Evolutionary conservation across 768 basidiomycete genomes (phyloP).

Genomic region (Floccularia luteovirens): DNA sequence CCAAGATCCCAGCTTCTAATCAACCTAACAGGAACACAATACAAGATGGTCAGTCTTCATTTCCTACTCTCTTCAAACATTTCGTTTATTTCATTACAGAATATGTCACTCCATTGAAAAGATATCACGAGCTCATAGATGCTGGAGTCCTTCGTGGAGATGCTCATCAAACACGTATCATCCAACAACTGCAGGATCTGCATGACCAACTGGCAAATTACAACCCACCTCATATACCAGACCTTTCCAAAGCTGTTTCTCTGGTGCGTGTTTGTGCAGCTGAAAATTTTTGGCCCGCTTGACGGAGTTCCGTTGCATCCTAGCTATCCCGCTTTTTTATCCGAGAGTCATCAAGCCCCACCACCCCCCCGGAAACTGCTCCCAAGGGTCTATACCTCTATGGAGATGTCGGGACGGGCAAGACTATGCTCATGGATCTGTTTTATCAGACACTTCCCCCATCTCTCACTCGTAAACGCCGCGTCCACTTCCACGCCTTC

Average conservation of each 20-base stretch:
- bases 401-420: constrained; percentile 95
- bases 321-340: constrained; percentile 43
- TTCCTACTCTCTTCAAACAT: constrained; percentile 2
- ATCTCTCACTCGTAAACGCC: constrained; percentile 60
- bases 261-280: constrained; percentile 29
- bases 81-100: constrained; percentile 16
- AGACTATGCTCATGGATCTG: constrained; percentile 99
- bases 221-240: constrained; percentile 57
- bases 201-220: constrained; percentile 68
- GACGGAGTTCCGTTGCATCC: constrained; percentile 13
- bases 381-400: constrained; percentile 93
- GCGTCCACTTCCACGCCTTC: constrained; percentile 98
- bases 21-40: background rate
- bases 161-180: constrained; percentile 77
- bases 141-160: constrained; percentile 60
- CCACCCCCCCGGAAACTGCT: constrained; percentile 38
- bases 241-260: constrained; percentile 27
- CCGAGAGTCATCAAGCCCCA: constrained; percentile 25
- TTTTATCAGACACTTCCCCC: constrained; percentile 81
- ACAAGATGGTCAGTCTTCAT: constrained; percentile 11
- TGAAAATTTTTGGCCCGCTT: too few relatives aligned
- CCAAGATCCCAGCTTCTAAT: background rate
- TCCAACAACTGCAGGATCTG: constrained; percentile 73
- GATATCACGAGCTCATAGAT: constrained; percentile 38
- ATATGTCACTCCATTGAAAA: constrained; percentile 29